Evolutionary conservation across 768 basidiomycete species (phyloP), one percentile per base, ranked within the genome.

Genomic region (Pleurotus giganteus): DNA sequence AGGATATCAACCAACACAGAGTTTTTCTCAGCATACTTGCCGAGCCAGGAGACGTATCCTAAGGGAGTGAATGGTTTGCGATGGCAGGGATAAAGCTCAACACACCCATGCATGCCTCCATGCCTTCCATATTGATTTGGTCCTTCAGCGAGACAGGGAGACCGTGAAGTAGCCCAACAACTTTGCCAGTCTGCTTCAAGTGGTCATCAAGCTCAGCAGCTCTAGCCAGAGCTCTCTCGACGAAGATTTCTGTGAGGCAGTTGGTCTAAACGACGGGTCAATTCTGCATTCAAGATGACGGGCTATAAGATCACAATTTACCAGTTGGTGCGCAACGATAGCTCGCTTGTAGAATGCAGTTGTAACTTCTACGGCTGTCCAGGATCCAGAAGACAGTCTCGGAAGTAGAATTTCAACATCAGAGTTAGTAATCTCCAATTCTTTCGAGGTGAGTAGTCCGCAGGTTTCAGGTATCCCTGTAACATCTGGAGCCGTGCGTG

Each of bases 181-280:
- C 69, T 56, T 78, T 77, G 19, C 91, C 91, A 0, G 83, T 91
- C 57, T 62, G 70, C 60, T 74, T 75, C 39, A 89, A 67, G 57
- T 82, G 69, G 4, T 78, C 80, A 60, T 94, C 92, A 3, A 93
- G 74, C 63, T 83, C 77, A 13, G 75, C 68, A 2, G 92, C 91
- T 8, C 84, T 75, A 12, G 68, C 70, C 3, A 90, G 71, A 0
- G 88, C 91, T 4, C 78, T 75, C 21, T 91, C 86, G 49, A 91
- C 78, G 61, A 89, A 91, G n/a, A 91, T 84, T 66, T 92, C 90
- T 0, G 90, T 92, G 32, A 93, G 64, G 64, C 91, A 92, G 60
- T 91, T 91, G 4, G 83, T 83, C 88, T 90, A 61, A 43, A 47
- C 19, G 39, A 6, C 13, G 13, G 31, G 31, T 13, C 13, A 6